A percentile compares a stretch with the other conserved stretches of the same genome.
Evolutionary conservation across 257 asterid genomes (phyloP).

Genomic region (Schizonepeta tenuifolia): DNA sequence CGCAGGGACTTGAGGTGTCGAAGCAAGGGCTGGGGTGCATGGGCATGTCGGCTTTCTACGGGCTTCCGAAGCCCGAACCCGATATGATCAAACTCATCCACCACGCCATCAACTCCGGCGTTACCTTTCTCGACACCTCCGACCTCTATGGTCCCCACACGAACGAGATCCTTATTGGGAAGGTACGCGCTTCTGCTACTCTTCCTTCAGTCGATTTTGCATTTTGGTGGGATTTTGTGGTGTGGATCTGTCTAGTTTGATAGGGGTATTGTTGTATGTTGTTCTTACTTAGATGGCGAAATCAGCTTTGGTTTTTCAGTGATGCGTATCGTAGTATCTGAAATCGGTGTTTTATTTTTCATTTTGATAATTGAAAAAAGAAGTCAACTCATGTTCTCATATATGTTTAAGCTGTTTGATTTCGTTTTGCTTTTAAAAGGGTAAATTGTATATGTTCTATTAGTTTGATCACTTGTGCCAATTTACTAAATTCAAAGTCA

Average conservation of each 20-base stretch:
- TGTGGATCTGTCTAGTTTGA: no score
- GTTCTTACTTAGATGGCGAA: background rate
- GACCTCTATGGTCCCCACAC: conserved; percentile 31
- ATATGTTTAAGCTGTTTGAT: background rate
- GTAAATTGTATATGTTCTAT: background rate
- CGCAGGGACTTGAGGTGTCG: conserved; percentile 33
- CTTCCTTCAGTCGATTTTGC: background rate
- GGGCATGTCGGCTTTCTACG: conserved; percentile 34
- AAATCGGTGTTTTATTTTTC: no score
- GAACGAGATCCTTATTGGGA: conserved; percentile 33
- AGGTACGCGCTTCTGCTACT: conserved; percentile 6
- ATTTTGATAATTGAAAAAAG: no score
- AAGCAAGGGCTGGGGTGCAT: conserved; percentile 39
- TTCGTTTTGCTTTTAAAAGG: background rate
- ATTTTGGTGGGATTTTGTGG: no score
- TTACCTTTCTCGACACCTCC: conserved; percentile 38
- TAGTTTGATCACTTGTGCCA: no score
- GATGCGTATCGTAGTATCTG: background rate
- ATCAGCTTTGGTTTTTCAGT: background rate
- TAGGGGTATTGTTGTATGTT: no score
- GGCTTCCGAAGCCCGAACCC: conserved; percentile 36
- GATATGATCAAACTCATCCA: conserved; percentile 35
- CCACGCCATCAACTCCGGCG: conserved; percentile 38
- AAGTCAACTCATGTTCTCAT: background rate
- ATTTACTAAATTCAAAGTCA: no score